Evolutionary conservation across 1,284 basidiomycete genomes (phyloP), one percentile per base, ranked within the genome.

Genomic region (Anthracocystis setariae): DNA sequence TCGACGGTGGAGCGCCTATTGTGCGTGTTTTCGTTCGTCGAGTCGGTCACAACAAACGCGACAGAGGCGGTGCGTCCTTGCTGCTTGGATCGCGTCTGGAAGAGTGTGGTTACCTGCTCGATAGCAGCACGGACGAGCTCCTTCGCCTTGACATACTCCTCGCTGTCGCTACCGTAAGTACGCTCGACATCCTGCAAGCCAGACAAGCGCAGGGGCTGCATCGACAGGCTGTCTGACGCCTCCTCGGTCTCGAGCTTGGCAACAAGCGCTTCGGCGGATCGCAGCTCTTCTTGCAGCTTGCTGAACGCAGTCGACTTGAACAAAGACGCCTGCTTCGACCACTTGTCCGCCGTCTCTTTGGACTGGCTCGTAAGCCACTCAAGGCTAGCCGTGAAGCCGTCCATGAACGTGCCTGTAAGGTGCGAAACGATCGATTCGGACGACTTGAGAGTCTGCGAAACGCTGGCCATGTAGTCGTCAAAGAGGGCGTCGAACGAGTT

Each of bases 201-300:
- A 18, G 68, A 51, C 35, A 76, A 73, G 21, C 73, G 73, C 25
- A 76, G 37, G 8, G 70, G 64, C 46, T 73, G 73, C 46, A 70
- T 39, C 13, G 70, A 45, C 9, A 69, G 65, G 23, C 68, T 59
- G 8, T 44, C 18, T 24, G 47, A 17, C 10, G 40, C 4, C 27
- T 42, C 40, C 32, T 49, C 17, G 8, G 25, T 24, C 10, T 64
- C 35, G 35, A 73, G 38, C 46, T 59, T 59, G 40, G 49, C 46
- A 3, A 73, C 17, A 3, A 73, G 48, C 7, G 56, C 57, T 12
- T 73, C 56, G 32, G 48, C 61, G 27, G 70, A 64, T 23, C 44
- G 46, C 15, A 75, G 47, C 61, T 73, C 66, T 17, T 48, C 32
- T 37, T 68, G 43, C 60, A 71, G 64, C 50, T 60, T 55, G 38